Conservation (phyloP, 2,329 filamentous ascomycete species). For the Trichoderma oligosporum region DNA sequence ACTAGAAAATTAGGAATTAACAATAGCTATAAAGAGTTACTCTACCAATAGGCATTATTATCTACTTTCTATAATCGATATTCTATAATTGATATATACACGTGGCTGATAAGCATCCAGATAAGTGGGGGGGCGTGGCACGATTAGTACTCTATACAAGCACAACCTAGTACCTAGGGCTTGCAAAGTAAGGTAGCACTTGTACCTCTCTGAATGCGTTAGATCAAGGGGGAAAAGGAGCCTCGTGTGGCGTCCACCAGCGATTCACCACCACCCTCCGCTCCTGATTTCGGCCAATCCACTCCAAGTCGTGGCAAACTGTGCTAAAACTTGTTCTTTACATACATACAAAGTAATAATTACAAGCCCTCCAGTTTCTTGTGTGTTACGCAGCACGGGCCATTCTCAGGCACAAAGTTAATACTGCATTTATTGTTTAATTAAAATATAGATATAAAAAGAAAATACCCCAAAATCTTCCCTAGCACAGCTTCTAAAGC, state of each 20-base stretch:
- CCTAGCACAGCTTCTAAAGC: not conserved
- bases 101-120: no score
- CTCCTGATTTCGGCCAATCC: constrained; percentile 10
- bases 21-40: no score
- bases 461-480: not conserved
- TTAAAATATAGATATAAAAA: not conserved
- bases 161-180: no score
- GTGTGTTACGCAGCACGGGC: not conserved
- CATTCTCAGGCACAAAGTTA: not conserved
- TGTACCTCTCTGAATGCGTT: constrained; percentile 2
- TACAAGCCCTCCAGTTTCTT: not conserved
- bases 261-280: constrained; percentile 9
- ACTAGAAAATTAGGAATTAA: no score
- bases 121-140: no score
- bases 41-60: no score
- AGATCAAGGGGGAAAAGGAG: constrained; percentile 17
- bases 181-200: not conserved
- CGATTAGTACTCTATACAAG: no score
- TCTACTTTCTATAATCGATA: no score
- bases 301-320: not conserved
- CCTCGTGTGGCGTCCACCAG: constrained; percentile 18
- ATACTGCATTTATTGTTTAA: no score
- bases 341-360: no score
- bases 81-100: no score
- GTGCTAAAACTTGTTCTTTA: constrained; percentile 7